Percentiles rank a stretch among this genome's conserved stretches.
Conservation (phyloP, 441 rosid genomes). For the Omphalea diandra region DNA sequence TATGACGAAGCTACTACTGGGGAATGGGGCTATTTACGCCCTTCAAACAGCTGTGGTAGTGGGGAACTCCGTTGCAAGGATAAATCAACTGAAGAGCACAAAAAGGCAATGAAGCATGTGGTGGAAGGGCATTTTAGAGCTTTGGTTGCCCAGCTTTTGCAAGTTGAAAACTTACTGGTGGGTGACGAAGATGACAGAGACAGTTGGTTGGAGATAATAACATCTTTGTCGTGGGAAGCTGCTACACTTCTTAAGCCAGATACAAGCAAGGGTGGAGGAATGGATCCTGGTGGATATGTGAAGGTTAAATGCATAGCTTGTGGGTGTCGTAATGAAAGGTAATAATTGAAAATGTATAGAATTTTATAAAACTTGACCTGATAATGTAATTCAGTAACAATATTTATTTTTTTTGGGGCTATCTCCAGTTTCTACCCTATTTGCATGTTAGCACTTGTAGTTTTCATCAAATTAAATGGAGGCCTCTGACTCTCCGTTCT, state of each 20-base stretch:
- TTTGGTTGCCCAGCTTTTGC: constrained; percentile 85
- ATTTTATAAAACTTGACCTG: background rate
- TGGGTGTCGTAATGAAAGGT: constrained; percentile 83
- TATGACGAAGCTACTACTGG: constrained; percentile 61
- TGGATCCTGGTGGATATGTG: constrained; percentile 99
- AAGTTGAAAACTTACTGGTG: constrained; percentile 71
- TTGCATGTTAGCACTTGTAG: background rate
- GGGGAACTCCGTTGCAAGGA: constrained; percentile 65
- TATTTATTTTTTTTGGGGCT: background rate
- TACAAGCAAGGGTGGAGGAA: constrained; percentile 87
- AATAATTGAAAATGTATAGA: constrained; percentile 23
- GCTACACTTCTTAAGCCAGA: constrained; percentile 91
- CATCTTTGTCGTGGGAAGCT: constrained; percentile 94
- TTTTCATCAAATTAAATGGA: constrained; percentile 2
- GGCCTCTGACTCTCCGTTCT: constrained; percentile 14
- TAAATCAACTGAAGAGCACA: constrained; percentile 67
- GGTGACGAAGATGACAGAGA: constrained; percentile 60
- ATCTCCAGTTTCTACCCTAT: constrained; percentile 19
- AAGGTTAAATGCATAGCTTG: constrained; percentile 93
- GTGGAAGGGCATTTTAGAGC: constrained; percentile 95
- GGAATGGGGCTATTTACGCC: constrained; percentile 69
- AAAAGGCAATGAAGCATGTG: constrained; percentile 74
- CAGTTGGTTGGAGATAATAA: constrained; percentile 84
- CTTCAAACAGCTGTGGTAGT: constrained; percentile 69
- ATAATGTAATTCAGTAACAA: background rate